Percentiles rank a stretch among this genome's conserved stretches.
phyloP scores from a whole-genome alignment of 106 monocot genomes.

The Dendrobium chrysotoxum region DNA sequence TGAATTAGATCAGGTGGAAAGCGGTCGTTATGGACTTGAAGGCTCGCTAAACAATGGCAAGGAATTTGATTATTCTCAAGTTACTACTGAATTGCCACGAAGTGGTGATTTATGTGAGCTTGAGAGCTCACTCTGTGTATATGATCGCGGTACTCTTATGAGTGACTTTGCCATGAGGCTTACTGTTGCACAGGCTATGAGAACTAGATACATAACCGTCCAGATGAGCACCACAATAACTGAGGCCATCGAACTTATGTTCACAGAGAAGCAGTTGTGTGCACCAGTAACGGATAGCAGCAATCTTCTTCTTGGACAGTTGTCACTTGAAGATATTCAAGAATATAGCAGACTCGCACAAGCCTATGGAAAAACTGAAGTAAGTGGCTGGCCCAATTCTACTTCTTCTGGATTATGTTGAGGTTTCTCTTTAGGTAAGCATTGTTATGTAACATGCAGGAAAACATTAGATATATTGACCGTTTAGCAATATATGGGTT shows the following conservation, averaged over 20 bases:
- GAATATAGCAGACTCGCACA: conserved; percentile 22
- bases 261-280: conserved; percentile 51
- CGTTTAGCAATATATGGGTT: not conserved
- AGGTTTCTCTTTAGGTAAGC: not conserved
- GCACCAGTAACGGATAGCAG: conserved; percentile 38
- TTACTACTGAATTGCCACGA: conserved; percentile 12
- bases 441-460: not conserved
- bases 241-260: conserved; percentile 59
- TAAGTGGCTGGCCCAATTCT: not conserved
- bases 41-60: not conserved
- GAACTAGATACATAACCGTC: conserved; percentile 50
- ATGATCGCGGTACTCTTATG: conserved; percentile 27
- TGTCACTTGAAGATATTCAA: conserved; percentile 55
- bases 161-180: conserved; percentile 30
- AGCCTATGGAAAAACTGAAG: conserved; percentile 19
- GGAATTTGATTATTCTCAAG: conserved; percentile 6
- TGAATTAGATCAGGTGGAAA: conserved; percentile 15
- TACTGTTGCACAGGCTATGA: conserved; percentile 77
- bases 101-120: conserved; percentile 41
- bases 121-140: conserved; percentile 78
- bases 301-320: conserved; percentile 39
- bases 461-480: too few species aligned
- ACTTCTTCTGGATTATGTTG: not conserved
- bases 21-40: not conserved
- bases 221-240: conserved; percentile 31